Evolutionary conservation across 208 protist species (phyloP), one percentile per base, ranked within the genome.

Genomic region (Trypanosoma caninum): DNA sequence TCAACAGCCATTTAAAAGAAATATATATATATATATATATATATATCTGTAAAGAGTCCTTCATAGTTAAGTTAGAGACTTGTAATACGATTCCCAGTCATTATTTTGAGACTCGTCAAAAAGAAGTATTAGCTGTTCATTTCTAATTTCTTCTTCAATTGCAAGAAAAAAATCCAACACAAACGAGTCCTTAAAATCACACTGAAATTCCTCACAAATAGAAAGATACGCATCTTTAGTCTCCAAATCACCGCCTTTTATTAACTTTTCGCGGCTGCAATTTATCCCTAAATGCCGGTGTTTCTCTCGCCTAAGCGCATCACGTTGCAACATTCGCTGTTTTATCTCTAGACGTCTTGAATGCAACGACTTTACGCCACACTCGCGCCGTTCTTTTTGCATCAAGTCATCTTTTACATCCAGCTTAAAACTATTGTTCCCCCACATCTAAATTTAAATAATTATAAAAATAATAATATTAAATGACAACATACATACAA

Each of bases 81-180:
- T 13, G 38, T 83, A 93, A 63, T 93, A 89, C 40, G 78, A 72
- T 35, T 90, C 83, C 82, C 77, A 87, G 46, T 88, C 85, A n/a
- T 68, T 70, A 8, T 62, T 23, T 35, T 84, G 59, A 14, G 57
- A 61, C 18, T 86, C 69, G n/a, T 93, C 81, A 59, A 84, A 93
- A 5, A 87, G 54, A 13, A 50, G 37, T n/a, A 87, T 44, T 14
- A 89, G 64, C 38, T 70, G 59, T 62, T 95, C 88, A 31, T 80
- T 72, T 10, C 76, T 61, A 16, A 95, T 89, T 58, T 95, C 88
- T 46, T 95, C 82, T 59, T 95, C 84, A 22, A 92, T 47, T 3
- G 46, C 60, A 11, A 92, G 58, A 16, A 95, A 69, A 46, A 79
- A 85, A 14, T 87, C 72, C 53, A 85, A 63, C 22, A 87, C 75